Evolutionary conservation across 345 rosid genomes (phyloP), one percentile per base, ranked within the genome.

Genomic region (Isatis tinctoria): DNA sequence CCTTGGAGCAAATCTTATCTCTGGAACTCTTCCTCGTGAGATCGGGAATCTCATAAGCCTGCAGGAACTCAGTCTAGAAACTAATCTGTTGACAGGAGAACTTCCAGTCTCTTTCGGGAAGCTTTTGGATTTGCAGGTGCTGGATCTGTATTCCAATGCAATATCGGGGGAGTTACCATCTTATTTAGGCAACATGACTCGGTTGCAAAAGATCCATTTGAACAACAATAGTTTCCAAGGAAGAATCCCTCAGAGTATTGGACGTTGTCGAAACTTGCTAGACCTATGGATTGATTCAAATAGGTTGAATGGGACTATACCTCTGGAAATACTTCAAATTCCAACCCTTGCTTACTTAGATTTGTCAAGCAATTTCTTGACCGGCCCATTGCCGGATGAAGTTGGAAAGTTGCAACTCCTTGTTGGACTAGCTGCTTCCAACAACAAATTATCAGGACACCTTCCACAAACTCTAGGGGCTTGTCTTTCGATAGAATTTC

Each of bases 101-200:
- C 65, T 76, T 62, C 74, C 74, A 5, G 44, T 69, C 65, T 76
- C 79, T 8, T 75, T 75, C 0, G 65, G 52, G 18, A 69, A 75
- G 43, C 79, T 76, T 53, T 43, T 41, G 63, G 41, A 33, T 4
- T 0, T 76, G 70, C 57, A 10, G 18, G 41, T 69, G 2, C 27
- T 76, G 48, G 65, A 76, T 53, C 51, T 76, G 18, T 76, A 76
- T 69, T 16, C 65, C 4, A 76, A 76, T 20, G 17, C 26, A 35
- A 5, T 76, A 62, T 85, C 84, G 0, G 85, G 88, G 32, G 82
- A 83, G 40, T 58, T 85, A 60, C 85, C 83, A 6, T 77, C 77
- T 16, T 78, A 84, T 8, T 65, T 85, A 36, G 85, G 80, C 54
- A 85, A 78, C 64, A 65, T 82, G 47, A 67, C 82, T 70, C 77